Evolutionary conservation across 2,329 filamentous ascomycete species (phyloP).

Genomic region (Cadophora malorum): DNA sequence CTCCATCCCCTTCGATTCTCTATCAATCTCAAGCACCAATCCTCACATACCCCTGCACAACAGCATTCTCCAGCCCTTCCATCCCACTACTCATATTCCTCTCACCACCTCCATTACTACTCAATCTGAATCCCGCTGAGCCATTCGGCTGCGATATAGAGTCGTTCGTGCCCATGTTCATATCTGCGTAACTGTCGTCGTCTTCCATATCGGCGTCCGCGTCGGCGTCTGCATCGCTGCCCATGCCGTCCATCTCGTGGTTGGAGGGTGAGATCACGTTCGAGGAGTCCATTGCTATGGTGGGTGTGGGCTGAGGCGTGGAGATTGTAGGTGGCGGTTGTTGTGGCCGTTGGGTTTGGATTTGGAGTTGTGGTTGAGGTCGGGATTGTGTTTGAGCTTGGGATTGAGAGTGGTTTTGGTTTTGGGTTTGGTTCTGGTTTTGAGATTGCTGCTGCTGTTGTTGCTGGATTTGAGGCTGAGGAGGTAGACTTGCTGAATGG

Average conservation of each 20-base stretch:
- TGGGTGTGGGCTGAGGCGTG: slow-evolving; percentile 14
- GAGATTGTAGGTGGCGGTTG: neutral
- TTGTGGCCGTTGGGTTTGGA: neutral
- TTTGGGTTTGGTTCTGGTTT: neutral
- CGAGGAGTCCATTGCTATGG: slow-evolving; percentile 16
- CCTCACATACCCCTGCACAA: slow-evolving; percentile 39
- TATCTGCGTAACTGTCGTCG: slow-evolving; percentile 60
- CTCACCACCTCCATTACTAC: slow-evolving; percentile 35
- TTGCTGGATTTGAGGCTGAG: slow-evolving; percentile 17
- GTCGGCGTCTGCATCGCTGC: slow-evolving; percentile 41
- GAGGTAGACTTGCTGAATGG: slow-evolving; percentile 21
- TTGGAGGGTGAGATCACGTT: slow-evolving; percentile 4
- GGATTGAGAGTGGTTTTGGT: slow-evolving; percentile 19
- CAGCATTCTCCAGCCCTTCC: slow-evolving; percentile 37
- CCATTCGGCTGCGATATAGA: neutral
- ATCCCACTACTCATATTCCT: slow-evolving; percentile 27
- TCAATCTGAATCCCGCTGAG: slow-evolving; percentile 32
- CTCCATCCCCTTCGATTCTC: neutral
- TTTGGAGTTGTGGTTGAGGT: neutral
- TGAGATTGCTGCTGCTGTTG: neutral
- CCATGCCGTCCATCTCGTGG: slow-evolving; percentile 28
- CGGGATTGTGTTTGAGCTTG: slow-evolving; percentile 14
- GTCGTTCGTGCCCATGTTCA: slow-evolving; percentile 43
- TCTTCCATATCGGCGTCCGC: slow-evolving; percentile 56
- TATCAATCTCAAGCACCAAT: slow-evolving; percentile 35